phyloP scores from a whole-genome alignment of 2,329 filamentous ascomycete species.

The Ophiocordyceps camponoti-floridani region DNA sequence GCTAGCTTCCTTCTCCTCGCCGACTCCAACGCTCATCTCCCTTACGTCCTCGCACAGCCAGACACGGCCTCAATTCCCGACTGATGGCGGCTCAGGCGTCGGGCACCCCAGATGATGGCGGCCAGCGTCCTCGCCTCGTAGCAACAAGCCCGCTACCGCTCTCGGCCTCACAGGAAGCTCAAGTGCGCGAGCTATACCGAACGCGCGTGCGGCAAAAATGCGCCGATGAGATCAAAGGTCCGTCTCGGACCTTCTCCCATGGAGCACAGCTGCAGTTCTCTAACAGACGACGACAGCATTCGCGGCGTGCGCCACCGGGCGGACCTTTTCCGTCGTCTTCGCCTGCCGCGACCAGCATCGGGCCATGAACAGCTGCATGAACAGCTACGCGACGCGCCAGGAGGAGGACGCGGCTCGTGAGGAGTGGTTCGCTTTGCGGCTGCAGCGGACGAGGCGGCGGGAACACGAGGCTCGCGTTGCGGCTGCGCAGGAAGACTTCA shows the following conservation, averaged over 20 bases:
- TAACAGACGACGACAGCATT: conserved; percentile 42
- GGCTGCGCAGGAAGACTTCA: conserved; percentile 44
- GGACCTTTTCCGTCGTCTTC: conserved; percentile 78
- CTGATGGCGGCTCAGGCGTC: conserved; percentile 16
- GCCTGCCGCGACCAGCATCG: conserved; percentile 64
- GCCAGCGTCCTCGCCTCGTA: conserved; percentile 31
- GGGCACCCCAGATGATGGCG: conserved; percentile 2
- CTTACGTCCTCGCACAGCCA: conserved; percentile 7
- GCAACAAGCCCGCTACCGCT: conserved; percentile 62
- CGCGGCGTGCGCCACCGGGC: conserved; percentile 70
- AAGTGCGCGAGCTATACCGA: conserved; percentile 68
- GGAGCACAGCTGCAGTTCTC: not conserved
- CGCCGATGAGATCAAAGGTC: conserved; percentile 61
- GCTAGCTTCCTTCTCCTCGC: too few species aligned
- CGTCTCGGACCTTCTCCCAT: not conserved
- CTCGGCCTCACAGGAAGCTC: conserved; percentile 62
- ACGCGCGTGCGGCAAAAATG: conserved; percentile 62
- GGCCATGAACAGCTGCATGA: conserved; percentile 90
- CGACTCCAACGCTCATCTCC: too few species aligned
- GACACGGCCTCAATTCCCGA: conserved; percentile 11
- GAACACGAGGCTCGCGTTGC: conserved; percentile 44
- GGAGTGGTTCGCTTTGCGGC: conserved; percentile 75
- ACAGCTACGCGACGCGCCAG: conserved; percentile 62
- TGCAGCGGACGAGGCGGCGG: conserved; percentile 50
- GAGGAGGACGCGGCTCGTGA: conserved; percentile 79